phyloP scores from a whole-genome alignment of 2,329 filamentous ascomycete species.

The Talaromyces piceae region DNA sequence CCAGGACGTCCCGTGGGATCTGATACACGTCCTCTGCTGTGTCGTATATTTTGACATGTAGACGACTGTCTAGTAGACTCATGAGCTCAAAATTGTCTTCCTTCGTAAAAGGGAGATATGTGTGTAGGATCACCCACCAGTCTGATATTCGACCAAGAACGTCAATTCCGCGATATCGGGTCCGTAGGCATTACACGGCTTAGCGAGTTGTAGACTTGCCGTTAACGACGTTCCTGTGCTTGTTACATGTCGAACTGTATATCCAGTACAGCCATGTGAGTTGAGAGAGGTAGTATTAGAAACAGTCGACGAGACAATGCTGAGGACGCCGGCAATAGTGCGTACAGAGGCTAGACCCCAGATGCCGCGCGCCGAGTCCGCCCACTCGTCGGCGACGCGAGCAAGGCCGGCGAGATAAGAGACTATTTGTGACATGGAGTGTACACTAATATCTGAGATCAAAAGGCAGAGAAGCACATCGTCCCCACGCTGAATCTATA shows the following conservation, averaged over 20 bases:
- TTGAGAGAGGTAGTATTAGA: neutral
- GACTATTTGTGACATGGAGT: slow-evolving; percentile 4
- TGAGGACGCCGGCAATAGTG: slow-evolving; percentile 4
- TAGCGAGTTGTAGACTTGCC: slow-evolving; percentile 60
- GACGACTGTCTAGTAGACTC: slow-evolving; percentile 48
- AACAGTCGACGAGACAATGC: slow-evolving; percentile 3
- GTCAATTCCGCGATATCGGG: slow-evolving; percentile 50
- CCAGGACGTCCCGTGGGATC: slow-evolving; percentile 61
- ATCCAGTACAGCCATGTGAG: slow-evolving; percentile 26
- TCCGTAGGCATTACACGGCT: slow-evolving; percentile 55
- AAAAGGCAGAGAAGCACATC: no score
- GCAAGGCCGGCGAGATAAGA: slow-evolving; percentile 1
- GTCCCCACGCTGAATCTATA: no score
- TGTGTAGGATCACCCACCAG: slow-evolving; percentile 39
- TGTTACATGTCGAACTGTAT: slow-evolving; percentile 28
- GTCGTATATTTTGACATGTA: slow-evolving; percentile 70
- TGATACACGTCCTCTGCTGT: slow-evolving; percentile 62
- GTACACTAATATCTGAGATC: no score
- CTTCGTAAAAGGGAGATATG: neutral
- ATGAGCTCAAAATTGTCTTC: neutral
- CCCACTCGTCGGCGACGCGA: slow-evolving; percentile 3
- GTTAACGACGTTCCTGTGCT: slow-evolving; percentile 29
- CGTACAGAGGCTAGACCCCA: slow-evolving; percentile 6
- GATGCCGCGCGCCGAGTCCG: slow-evolving; percentile 2
- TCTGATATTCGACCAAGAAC: slow-evolving; percentile 55